Base-by-base conservation (phyloP, 176 grass and related monocot genomes). In the Aegilops sharonensis region DNA sequence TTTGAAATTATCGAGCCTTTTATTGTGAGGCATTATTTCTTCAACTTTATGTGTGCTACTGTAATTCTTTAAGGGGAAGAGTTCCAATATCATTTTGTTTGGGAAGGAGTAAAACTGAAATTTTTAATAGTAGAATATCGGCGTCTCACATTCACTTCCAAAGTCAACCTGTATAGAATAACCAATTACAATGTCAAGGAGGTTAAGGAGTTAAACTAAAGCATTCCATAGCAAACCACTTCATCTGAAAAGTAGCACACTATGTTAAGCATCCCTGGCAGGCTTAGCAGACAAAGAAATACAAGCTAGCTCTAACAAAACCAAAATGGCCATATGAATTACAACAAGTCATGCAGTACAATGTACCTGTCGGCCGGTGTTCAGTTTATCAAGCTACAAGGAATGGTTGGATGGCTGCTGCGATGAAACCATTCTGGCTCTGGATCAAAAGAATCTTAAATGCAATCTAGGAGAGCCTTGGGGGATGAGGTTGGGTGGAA, bases 271-370 rank as follows among this genome's bases (percentile, higher is more conserved):
- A 47, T 36, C 30, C 15, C 12, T 56, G 29, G 57, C 48, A 82
- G 60, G 23, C 61, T 43, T 13, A 8, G 62, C 70, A 77, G 72
- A 77, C 80, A 82, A 87, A 27, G n/a, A 31, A 59, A 70, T 7
- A 61, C 32, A 83, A 71, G 35, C 35, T 36, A 36, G 35, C 35
- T 36, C 35, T 36, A 36, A 36, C 35, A 36, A 36, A 7, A 34
- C 3, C 32, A 34, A 34, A 34, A 4, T 68, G 61, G 29, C 39
- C 9, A 48, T 34, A 52, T 77, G 40, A 32, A 62, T 71, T 84
- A 76, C 3, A 35, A 35, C 34, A 35, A 35, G 34, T 35, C 45
- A 47, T 47, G 45, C 45, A 47, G 45, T 85, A 54, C 83, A 77
- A 66, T 76, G 83, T 11, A 77, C 83, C 29, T 85, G 57, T 25